Conservation (phyloP, 1,284 basidiomycete species). For the Trichosporon sp. region DNA sequence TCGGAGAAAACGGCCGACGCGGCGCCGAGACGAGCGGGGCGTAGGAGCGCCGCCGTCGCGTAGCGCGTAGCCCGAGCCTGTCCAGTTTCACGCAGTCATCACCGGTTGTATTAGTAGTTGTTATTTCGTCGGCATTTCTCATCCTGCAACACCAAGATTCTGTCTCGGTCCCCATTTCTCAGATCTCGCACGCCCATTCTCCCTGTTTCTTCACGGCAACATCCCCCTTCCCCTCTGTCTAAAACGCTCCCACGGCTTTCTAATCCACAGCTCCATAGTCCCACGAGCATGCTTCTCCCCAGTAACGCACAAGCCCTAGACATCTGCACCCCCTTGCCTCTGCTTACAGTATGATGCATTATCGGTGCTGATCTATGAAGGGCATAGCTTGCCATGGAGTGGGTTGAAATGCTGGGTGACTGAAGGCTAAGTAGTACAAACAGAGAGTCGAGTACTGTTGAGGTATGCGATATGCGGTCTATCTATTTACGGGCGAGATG, state of each 20-base stretch:
- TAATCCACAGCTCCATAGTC: neutral
- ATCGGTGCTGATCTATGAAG: neutral
- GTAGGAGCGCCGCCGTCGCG: neutral
- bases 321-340: neutral
- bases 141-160: neutral
- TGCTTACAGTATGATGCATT: neutral
- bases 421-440: neutral
- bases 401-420: neutral
- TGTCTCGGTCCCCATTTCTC: neutral
- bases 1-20: neutral
- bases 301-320: neutral
- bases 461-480: constrained; percentile 56
- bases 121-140: neutral
- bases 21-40: neutral
- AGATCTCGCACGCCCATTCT: neutral
- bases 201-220: neutral
- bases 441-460: neutral
- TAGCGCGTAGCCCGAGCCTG: neutral
- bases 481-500: constrained; percentile 42
- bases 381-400: neutral
- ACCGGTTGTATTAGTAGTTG: constrained; percentile 5
- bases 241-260: neutral
- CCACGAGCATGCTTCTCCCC: neutral
- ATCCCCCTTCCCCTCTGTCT: neutral
- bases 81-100: neutral